Percentiles rank a stretch among this genome's conserved stretches.
phyloP scores from a whole-genome alignment of 1,139 yeast species.

The Entelexis paramagnoliae region DNA sequence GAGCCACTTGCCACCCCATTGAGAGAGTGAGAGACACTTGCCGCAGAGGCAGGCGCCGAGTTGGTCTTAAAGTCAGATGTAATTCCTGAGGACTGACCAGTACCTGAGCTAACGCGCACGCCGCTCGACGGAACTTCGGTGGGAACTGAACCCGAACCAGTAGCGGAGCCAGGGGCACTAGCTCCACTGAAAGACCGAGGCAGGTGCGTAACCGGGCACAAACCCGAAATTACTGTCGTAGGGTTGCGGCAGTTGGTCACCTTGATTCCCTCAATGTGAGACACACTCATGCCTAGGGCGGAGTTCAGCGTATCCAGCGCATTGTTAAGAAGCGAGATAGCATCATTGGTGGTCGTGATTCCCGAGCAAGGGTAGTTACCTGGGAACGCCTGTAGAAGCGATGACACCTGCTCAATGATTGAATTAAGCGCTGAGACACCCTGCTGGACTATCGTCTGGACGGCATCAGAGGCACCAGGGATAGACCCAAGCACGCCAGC shows the following conservation, averaged over 20 bases:
- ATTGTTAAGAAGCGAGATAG: not conserved
- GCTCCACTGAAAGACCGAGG: not conserved
- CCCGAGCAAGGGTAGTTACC: slow-evolving; percentile 1
- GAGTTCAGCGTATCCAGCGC: not conserved
- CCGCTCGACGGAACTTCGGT: too few species aligned
- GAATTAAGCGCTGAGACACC: not conserved
- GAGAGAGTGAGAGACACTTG: too few species aligned
- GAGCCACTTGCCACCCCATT: too few species aligned
- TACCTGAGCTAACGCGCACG: too few species aligned
- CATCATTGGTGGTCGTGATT: not conserved
- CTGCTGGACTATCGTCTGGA: not conserved
- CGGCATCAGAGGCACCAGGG: not conserved
- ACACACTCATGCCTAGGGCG: not conserved
- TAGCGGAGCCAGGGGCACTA: not conserved
- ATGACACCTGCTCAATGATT: slow-evolving; percentile 2
- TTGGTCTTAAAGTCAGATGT: too few species aligned
- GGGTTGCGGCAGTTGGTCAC: slow-evolving; percentile 3
- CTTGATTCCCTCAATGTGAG: not conserved
- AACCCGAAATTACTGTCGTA: not conserved
- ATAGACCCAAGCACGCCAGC: not conserved
- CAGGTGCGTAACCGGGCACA: not conserved
- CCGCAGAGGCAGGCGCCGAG: too few species aligned
- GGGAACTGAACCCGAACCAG: not conserved
- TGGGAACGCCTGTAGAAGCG: slow-evolving; percentile 7
- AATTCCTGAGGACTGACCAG: too few species aligned